Conservation (phyloP, 2,329 filamentous ascomycete species). For the Periglandula ipomoeae region DNA sequence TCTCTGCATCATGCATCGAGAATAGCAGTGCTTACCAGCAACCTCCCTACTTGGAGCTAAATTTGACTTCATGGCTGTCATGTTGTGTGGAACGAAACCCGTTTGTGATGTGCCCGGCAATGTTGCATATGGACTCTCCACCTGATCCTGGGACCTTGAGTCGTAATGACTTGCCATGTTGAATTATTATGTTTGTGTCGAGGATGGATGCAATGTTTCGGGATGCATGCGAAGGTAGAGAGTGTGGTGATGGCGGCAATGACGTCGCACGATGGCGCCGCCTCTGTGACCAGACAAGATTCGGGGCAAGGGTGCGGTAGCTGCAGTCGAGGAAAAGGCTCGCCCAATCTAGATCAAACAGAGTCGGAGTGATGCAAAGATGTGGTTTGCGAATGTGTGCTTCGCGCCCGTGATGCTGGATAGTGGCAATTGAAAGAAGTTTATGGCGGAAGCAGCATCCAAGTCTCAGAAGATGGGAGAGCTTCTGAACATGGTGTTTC, state of each 20-base stretch:
- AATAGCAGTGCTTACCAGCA: constrained; percentile 16
- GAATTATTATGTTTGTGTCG: background rate
- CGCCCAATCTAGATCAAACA: background rate
- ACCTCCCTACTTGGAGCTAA: constrained; percentile 16
- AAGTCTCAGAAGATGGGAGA: background rate
- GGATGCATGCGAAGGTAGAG: background rate
- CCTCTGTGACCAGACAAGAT: background rate
- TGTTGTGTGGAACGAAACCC: constrained; percentile 21
- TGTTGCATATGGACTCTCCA: constrained; percentile 19
- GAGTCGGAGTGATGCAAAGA: background rate
- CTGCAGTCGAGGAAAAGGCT: background rate
- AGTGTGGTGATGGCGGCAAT: background rate
- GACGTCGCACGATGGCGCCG: background rate
- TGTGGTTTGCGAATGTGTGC: background rate
- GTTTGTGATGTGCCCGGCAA: constrained; percentile 22
- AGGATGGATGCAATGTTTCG: background rate
- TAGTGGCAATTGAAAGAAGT: background rate
- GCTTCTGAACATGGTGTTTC: background rate
- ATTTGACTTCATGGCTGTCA: constrained; percentile 22
- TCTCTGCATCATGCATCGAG: too few relatives aligned
- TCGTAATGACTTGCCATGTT: constrained; percentile 22
- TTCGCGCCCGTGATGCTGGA: background rate
- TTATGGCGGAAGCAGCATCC: background rate
- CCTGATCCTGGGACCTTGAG: constrained; percentile 19
- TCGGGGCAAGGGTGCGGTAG: background rate